Evolutionary conservation across 2,329 filamentous ascomycete genomes (phyloP), one percentile per base, ranked within the genome.

Genomic region (Aphanocladium album): DNA sequence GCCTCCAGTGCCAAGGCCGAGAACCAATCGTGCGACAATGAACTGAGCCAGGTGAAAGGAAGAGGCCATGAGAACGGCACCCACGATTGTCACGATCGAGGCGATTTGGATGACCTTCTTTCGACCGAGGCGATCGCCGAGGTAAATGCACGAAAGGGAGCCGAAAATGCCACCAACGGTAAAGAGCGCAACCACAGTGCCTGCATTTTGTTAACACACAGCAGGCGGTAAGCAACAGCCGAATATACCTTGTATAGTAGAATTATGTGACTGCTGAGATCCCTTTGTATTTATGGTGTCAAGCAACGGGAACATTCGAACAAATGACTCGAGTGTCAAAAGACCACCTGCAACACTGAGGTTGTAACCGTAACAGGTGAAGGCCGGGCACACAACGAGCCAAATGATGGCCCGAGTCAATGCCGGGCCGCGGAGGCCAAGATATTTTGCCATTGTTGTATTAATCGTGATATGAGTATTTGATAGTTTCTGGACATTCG

Each of bases 291-390:
- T 69, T 71, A 86, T 84, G 65, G 79, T 84, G 7, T 69, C 64
- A 23, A 85, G 66, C 47, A 67, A 56, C 9, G 69, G 77, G 65
- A 86, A 86, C 63, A 83, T 75, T 19, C 76, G 76, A 58, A 85
- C 83, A 62, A 84, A 83, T 68, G 83, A 77, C 23, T 75, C 74
- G 5, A 91, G 80, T 0, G 86, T 88, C 60, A 92, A 78, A 57
- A 92, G 81, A 60, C 85, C 85, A 41, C 86, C 88, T 75, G 89
- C 89, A 3, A 89, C 86, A 67, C 87, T 84, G 72, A 88, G 85
- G 73, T 90, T 88, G 67, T 82, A 81, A 30, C 80, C 79, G 60
- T 81, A 80, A 25, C 79, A 73, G 62, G 79, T 75, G 61, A 75
- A 78, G 14, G 76, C 68, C 5, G 78, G 78, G 7, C 70, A 73